Evolutionary conservation across 805 yeast species (phyloP).

Genomic region (Candida koratica): DNA sequence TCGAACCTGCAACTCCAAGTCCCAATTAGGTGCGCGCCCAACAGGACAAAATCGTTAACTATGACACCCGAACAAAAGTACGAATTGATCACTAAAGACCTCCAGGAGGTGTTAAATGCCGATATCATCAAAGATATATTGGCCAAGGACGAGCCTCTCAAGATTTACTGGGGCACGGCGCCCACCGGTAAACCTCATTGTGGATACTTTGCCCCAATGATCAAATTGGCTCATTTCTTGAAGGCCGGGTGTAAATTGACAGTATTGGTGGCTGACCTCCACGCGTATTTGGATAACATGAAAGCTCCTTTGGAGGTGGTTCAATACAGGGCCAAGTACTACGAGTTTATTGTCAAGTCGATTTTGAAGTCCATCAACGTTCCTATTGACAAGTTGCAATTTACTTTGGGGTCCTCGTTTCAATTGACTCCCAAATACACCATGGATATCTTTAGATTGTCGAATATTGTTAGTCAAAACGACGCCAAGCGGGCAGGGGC

Average conservation of each 20-base stretch:
- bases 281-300: constrained; percentile 97
- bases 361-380: constrained; percentile 83
- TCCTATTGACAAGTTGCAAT: constrained; percentile 82
- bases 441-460: constrained; percentile 81
- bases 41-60: not conserved
- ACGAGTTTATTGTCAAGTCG: constrained; percentile 78
- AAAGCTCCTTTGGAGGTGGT: constrained; percentile 96
- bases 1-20: no score
- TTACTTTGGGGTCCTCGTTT: constrained; percentile 86
- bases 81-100: constrained; percentile 73
- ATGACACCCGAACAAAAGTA: constrained; percentile 54
- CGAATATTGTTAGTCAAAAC: constrained; percentile 84
- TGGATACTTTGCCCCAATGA: constrained; percentile 98
- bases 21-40: no score
- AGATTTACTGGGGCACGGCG: constrained; percentile 98
- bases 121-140: constrained; percentile 82
- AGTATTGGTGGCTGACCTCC: constrained; percentile 89
- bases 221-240: constrained; percentile 89
- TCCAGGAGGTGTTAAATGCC: constrained; percentile 88
- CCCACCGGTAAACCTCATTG: constrained; percentile 99
- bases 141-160: constrained; percentile 75
- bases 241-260: constrained; percentile 95
- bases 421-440: constrained; percentile 77
- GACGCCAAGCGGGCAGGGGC: constrained; percentile 99
- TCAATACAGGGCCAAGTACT: constrained; percentile 81